These are phyloP conservation scores for Agrocybe chaxingu DNA, from an alignment of 768 basidiomycete species.

Conservation along the genomic window DNA sequence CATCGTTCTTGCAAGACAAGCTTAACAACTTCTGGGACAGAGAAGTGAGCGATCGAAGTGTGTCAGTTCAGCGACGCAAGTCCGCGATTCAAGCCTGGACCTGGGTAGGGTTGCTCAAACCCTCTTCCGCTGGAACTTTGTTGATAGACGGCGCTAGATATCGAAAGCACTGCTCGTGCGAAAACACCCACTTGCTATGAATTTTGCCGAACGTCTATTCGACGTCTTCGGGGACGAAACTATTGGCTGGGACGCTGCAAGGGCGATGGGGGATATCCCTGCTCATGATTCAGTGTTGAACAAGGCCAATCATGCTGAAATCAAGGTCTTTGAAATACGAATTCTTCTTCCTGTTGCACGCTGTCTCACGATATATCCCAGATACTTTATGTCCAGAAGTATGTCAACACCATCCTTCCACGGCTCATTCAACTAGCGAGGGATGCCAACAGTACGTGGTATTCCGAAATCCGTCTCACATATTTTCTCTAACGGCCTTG, in stretches of 20 bases:
- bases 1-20: conserved; percentile 39
- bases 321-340: conserved; percentile 51
- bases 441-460: conserved; percentile 41
- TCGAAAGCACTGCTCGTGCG: conserved; percentile 77
- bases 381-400: conserved; percentile 75
- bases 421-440: conserved; percentile 68
- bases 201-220: conserved; percentile 64
- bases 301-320: conserved; percentile 73
- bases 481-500: neutral
- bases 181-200: conserved; percentile 55
- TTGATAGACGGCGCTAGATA: conserved; percentile 42
- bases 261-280: conserved; percentile 65
- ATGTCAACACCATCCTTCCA: conserved; percentile 69
- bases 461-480: neutral
- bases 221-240: conserved; percentile 62
- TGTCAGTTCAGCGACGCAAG: conserved; percentile 36
- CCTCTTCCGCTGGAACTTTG: neutral
- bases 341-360: neutral
- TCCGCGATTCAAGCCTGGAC: conserved; percentile 59
- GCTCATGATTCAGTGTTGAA: conserved; percentile 61
- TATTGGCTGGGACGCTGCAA: conserved; percentile 73
- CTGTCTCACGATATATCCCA: conserved; percentile 25
- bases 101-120: conserved; percentile 48
- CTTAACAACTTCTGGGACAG: conserved; percentile 46
- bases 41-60: conserved; percentile 36